Evolutionary conservation across 768 basidiomycete genomes (phyloP), one percentile per base, ranked within the genome.

Genomic region (Candolleomyces eurysporus): DNA sequence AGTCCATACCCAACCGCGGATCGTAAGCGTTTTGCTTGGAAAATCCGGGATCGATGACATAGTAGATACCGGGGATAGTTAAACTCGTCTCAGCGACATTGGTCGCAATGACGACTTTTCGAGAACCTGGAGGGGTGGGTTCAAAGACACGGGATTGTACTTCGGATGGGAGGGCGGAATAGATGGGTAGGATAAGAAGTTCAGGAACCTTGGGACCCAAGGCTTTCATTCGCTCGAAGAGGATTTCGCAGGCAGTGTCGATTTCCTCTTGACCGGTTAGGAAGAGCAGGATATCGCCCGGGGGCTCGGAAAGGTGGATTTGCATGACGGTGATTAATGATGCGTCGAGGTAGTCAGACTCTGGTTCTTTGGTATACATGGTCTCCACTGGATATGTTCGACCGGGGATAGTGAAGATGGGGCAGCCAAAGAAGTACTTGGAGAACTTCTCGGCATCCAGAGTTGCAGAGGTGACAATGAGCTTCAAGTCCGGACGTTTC

Each of bases 371-470:
- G 66, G 96, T 98, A 77, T 98, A 99, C n/a, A 98, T 79, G 36
- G 92, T 84, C 75, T 99, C 97, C 64, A 98, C 97, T 6, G 97
- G 97, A 76, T 93, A 98, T n/a, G 95, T 95, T 69, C 96, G 89
- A 67, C 97, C 97, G n/a, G 97, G 97, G 65, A 99, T 98, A 42
- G 96, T 97, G 82, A 98, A 98, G 75, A 99, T 98, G 31, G 97
- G 96, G 74, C 96, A 98, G 6, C 92, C 94, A 73, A 90, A 97
- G 81, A 99, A 99, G 82, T 99, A 99, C 70, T 95, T 95, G 22
- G 96, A 96, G 76, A 99, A 99, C 79, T 98, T 98, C 76, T 98
- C 96, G 59, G 97, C 96, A 65, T 99, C 96, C n/a, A 99, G 81
- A 1, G 97, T 99, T 1, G 97, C 97, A 0, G 97, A 98, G 0